Evolutionary conservation across 1,284 basidiomycete species (phyloP), one percentile per base, ranked within the genome.

Genomic region (Ustilago xerochloae): DNA sequence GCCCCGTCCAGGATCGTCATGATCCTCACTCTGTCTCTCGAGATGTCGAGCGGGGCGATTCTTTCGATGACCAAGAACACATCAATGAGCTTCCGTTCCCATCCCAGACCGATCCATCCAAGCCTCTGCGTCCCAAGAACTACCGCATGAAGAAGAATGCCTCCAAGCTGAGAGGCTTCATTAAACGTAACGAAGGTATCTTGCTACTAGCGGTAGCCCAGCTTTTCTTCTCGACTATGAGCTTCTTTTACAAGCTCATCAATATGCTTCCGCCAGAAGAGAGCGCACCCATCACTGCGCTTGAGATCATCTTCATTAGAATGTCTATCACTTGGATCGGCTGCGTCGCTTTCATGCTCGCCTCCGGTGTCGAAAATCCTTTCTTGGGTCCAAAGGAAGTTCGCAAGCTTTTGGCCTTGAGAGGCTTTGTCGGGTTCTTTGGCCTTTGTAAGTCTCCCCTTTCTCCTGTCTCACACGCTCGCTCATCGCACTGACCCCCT

Each of bases 351-450:
- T 85, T 65, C 80, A 70, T 79, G 67, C 49, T 68, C 28, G 49
- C 48, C 30, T 86, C 84, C n/a, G 86, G 87, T 22, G 87, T 91
- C 0, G 88, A 89, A 0, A 85, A 92, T 75, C 91, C 91, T 0
- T 84, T 90, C 52, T 75, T 90, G 3, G 92, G 92, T 0, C 92
- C 91, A 0, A 88, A 89, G 52, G 90, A 87, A 2, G 88, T 92
- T 3, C 87, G 92, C 28, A 59, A 85, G 2, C 81, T 91, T 6
- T 86, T 93, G 3, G 85, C 87, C 0, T 81, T 88, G 3, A 84
- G 92, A 72, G 91, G 91, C 0, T 85, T 91, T 54, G 87, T 88
- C 8, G 91, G 92, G 87, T 90, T 79, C 49, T 72, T 76, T 46
- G 71, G 74, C 29, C 56, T 68, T 8, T 70, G 59, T 67, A 51